Base-by-base conservation (phyloP, 2,329 filamentous ascomycete species). In the Pseudogymnoascus sp. region DNA sequence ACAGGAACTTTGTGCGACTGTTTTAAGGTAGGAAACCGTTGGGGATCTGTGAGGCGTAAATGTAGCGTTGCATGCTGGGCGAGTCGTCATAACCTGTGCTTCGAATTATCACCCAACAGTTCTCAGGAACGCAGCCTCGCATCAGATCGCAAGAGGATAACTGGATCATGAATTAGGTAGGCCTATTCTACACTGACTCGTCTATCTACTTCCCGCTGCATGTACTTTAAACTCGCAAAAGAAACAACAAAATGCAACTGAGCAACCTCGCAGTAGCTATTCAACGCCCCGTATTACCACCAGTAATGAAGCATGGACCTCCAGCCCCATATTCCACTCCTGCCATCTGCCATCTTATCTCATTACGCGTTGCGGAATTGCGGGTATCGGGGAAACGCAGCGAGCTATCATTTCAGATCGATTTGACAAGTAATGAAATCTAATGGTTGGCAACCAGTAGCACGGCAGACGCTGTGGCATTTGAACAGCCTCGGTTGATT, bases 151-250 rank as follows among this genome's bases (percentile, higher is more conserved):
- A 33, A 33, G 28, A 55, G 49, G 5, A 55, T 55, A 55, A 55
- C 49, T 33, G 49, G 49, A 55, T 55, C 49, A 55, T 55, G 49
- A 55, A 55, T 55, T 55, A 55, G 49, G 49, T 55, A 55, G 49
- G 49, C 49, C 28, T 55, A 55, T 55, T 55, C 49, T 55, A 55
- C 49, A 55, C 49, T 7, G 49, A 55, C 49, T 55, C 49, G 28
- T 55, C 49, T 55, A 55, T 55, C 49, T 55, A 55, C 49, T 35
- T 55, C 16, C 41, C 49, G 49, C 49, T 35, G 49, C 49, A 55
- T 35, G 49, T 55, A 55, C 49, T 33, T 33, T 55, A 55, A 55
- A 55, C 49, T 33, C 49, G 45, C 45, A 52, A 55, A 49, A 55
- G 49, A 55, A 55, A 55, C 49, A 55, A 55, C 49, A 55, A 55